Conservation (phyloP, 2,329 filamentous ascomycete species). For the Penicillium sp. region DNA sequence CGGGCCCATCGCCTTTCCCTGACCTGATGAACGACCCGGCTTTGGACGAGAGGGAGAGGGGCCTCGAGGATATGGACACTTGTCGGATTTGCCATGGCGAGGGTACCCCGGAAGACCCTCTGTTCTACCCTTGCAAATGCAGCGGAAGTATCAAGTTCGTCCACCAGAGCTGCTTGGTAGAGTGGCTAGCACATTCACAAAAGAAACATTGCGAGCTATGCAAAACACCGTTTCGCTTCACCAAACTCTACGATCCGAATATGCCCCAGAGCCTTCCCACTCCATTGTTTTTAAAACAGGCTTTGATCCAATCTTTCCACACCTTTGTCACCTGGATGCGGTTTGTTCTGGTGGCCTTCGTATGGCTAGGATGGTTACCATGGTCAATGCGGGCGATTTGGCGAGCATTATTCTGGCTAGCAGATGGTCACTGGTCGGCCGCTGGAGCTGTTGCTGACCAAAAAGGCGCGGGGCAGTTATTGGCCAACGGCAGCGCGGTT, state of each 20-base stretch:
- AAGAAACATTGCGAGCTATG: constrained; percentile 99
- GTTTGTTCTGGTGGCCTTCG: constrained; percentile 74
- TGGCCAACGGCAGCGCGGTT: constrained; percentile 34
- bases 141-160: constrained; percentile 98
- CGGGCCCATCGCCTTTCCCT: constrained; percentile 35
- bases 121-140: constrained; percentile 98
- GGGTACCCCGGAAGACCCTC: constrained; percentile 76
- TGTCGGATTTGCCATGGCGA: constrained; percentile 97
- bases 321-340: constrained; percentile 79
- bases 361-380: constrained; percentile 88
- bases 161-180: constrained; percentile 97
- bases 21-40: constrained; percentile 64
- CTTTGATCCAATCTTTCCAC: constrained; percentile 71
- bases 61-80: constrained; percentile 69
- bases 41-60: constrained; percentile 47
- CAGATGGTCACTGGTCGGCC: constrained; percentile 70
- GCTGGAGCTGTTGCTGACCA: constrained; percentile 27
- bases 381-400: constrained; percentile 90
- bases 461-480: constrained; percentile 24
- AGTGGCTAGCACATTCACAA: constrained; percentile 97
- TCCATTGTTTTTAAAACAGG: constrained; percentile 78
- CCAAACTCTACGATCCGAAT: constrained; percentile 91
- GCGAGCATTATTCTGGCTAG: constrained; percentile 93
- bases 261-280: constrained; percentile 87
- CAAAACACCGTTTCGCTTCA: constrained; percentile 98